Conservation (phyloP, 108 stramenopile species). For the Schizochytrium sp. region DNA sequence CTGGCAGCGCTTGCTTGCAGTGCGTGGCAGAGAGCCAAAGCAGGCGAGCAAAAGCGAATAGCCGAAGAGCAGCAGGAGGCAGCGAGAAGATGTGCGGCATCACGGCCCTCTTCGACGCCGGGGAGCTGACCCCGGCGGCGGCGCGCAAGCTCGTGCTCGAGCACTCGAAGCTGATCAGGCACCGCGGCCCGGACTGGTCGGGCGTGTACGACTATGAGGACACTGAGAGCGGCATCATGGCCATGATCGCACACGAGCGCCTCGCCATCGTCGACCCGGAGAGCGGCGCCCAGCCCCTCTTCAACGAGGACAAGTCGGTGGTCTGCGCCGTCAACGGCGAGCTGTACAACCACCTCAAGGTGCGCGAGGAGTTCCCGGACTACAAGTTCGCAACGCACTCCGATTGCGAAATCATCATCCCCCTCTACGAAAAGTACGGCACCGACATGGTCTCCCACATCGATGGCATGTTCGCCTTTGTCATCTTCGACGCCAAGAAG, state of each 20-base stretch:
- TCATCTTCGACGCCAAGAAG: conserved; percentile 71
- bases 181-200: conserved; percentile 96
- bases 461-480: conserved; percentile 92
- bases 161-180: conserved; percentile 76
- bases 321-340: conserved; percentile 94
- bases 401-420: conserved; percentile 91
- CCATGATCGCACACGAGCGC: conserved; percentile 85
- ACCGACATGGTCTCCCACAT: conserved; percentile 49
- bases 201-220: conserved; percentile 69
- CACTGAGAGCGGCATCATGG: conserved; percentile 35
- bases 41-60: no score
- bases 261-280: conserved; percentile 97
- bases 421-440: conserved; percentile 75
- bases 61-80: no score
- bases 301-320: conserved; percentile 55
- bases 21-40: no score
- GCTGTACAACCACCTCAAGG: conserved; percentile 96
- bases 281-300: conserved; percentile 83
- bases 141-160: conserved; percentile 76
- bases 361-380: conserved; percentile 57
- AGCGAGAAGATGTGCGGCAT: conserved; percentile 76
- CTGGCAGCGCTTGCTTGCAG: no score
- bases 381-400: conserved; percentile 62
- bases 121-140: conserved; percentile 61
- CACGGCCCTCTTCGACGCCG: conserved; percentile 86